Evolutionary conservation across 345 rosid species (phyloP), one percentile per base, ranked within the genome.

Genomic region (Moricandia moricandioides): DNA sequence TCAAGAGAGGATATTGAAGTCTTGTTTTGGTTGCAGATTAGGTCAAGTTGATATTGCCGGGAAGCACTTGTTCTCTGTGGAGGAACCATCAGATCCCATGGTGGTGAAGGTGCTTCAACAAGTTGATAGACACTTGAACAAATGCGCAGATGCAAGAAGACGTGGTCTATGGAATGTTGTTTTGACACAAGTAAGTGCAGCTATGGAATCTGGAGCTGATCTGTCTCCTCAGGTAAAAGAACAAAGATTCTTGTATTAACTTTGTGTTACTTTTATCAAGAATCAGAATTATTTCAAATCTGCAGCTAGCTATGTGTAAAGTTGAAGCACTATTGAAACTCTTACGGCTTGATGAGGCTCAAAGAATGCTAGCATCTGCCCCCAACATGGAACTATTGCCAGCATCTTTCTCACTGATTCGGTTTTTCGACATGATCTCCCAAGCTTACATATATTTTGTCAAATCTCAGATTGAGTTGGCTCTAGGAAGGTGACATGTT

Each of bases 261-360:
- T 3, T 49, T 49, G 72, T 75, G 71, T 78, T 67, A 80, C 71
- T 69, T 69, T 33, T 65, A 72, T 80, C 78, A 80, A 26, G 17
- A 57, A 43, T 58, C 37, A 43, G 6, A 87, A 86, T 81, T 21
- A 12, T 30, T 13, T 67, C 18, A 33, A 54, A 33, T 73, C 0
- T 85, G 76, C 97, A 96, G 99, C 89, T 96, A 84, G 79, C 78
- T 81, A 84, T 91, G 91, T 96, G 96, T 92, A 92, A 90, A 89
- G 97, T 81, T 45, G 99, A 96, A 86, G 99, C 97, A 61, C 84
- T 83, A 74, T 59, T 92, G 74, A 96, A 96, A 85, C 97, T 96
- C 62, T 84, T 77, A 72, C 86, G 81, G 81, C 85, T 96, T 67
- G 95, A 91, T 63, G 99, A 96, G 69, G 95, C 96, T 35, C 86